Percentiles rank a stretch among this genome's conserved stretches.
phyloP scores from a whole-genome alignment of 148 eudicot species.

The Dianthus caryophyllus region DNA sequence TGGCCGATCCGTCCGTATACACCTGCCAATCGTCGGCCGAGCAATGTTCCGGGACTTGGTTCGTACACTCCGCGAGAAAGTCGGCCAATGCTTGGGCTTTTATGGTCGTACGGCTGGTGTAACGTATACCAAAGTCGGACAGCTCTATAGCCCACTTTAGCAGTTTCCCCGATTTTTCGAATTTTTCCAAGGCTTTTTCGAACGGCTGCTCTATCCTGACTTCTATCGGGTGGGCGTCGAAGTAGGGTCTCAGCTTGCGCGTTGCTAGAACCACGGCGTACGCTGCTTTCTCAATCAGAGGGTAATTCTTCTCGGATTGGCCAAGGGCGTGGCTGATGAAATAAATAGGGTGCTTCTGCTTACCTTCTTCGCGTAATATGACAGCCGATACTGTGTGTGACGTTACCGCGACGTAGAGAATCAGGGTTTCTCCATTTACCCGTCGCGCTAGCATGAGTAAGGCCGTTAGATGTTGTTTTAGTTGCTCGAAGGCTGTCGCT shows the following conservation, averaged over 20 bases:
- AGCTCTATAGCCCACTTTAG: background rate
- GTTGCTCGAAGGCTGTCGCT: background rate
- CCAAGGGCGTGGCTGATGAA: background rate
- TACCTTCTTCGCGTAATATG: background rate
- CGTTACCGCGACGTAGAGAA: background rate
- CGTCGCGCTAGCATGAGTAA: background rate
- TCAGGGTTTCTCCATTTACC: background rate
- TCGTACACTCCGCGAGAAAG: background rate
- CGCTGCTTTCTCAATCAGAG: background rate
- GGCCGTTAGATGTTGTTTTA: background rate
- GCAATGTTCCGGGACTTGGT: background rate
- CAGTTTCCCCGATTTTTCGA: background rate
- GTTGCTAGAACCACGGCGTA: background rate
- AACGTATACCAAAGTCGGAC: background rate
- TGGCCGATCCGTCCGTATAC: background rate
- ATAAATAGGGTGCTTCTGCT: background rate
- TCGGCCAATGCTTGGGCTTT: slow-evolving; percentile 11
- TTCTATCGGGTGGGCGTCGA: background rate
- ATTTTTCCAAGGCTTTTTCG: background rate
- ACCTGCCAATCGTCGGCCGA: background rate
- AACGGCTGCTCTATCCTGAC: background rate
- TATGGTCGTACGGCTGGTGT: background rate
- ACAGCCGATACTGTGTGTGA: background rate
- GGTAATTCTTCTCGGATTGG: background rate
- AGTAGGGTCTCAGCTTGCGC: background rate